These are phyloP conservation scores for Aspergillus leporis DNA, from an alignment of 495 filamentous ascomycete genomes.

Conservation along the genomic window DNA sequence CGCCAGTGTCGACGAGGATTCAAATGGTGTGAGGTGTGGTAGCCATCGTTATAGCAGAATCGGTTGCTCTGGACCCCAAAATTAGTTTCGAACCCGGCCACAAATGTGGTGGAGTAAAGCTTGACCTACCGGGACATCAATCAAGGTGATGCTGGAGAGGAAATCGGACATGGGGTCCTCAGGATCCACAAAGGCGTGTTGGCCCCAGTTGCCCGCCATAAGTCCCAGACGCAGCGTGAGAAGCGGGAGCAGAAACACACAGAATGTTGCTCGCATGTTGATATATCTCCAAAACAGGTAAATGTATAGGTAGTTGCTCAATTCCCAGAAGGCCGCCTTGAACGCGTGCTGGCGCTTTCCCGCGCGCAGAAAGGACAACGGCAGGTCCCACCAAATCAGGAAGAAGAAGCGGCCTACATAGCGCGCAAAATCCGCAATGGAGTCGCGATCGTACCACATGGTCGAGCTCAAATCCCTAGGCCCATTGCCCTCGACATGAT, in stretches of 20 bases:
- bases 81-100: slow-evolving; percentile 10
- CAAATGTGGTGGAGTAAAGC: slow-evolving; percentile 9
- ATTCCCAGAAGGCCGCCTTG: slow-evolving; percentile 57
- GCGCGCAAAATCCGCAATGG: slow-evolving; percentile 58
- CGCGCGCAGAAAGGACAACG: slow-evolving; percentile 66
- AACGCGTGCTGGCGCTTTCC: slow-evolving; percentile 50
- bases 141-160: slow-evolving; percentile 68
- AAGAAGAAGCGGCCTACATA: slow-evolving; percentile 74
- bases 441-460: slow-evolving; percentile 73
- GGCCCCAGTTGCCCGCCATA: slow-evolving; percentile 77
- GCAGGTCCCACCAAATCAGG: slow-evolving; percentile 72
- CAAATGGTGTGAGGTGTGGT: slow-evolving; percentile 75
- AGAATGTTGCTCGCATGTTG: slow-evolving; percentile 54
- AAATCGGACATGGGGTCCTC: slow-evolving; percentile 68
- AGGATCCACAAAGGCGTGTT: slow-evolving; percentile 73
- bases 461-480: slow-evolving; percentile 74
- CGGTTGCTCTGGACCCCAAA: slow-evolving; percentile 58
- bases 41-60: slow-evolving; percentile 76
- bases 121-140: slow-evolving; percentile 67
- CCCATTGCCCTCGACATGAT: slow-evolving; percentile 81
- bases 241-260: slow-evolving; percentile 62
- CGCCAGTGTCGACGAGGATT: slow-evolving; percentile 75
- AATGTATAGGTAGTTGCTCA: slow-evolving; percentile 51
- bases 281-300: slow-evolving; percentile 46
- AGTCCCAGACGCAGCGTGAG: slow-evolving; percentile 59